These are phyloP conservation scores for Flaveria linearis DNA, from an alignment of 129 eudicot species.

Conservation along the genomic window DNA sequence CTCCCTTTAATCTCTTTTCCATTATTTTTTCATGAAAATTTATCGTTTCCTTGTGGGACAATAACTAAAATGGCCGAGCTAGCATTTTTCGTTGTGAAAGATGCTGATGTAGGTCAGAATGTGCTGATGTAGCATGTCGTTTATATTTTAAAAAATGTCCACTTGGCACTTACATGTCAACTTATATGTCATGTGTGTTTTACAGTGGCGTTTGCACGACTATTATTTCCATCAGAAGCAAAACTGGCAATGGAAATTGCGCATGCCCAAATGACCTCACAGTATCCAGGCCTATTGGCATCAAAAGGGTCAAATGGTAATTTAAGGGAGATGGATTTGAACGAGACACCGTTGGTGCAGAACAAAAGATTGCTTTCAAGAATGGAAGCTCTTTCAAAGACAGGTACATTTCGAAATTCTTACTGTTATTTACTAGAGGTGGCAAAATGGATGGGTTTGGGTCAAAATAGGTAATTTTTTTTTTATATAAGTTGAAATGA, in stretches of 20 bases:
- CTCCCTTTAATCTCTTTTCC: neutral
- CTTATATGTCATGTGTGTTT: slow-evolving; percentile 4
- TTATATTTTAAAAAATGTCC: neutral
- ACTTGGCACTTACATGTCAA: neutral
- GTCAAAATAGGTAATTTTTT: neutral
- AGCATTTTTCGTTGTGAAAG: neutral
- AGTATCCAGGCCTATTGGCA: slow-evolving; percentile 57
- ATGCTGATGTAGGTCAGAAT: neutral
- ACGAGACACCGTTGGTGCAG: slow-evolving; percentile 62
- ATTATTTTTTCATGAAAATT: neutral
- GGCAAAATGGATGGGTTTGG: neutral
- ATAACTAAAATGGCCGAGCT: neutral
- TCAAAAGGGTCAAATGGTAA: slow-evolving; percentile 58
- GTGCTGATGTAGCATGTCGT: neutral
- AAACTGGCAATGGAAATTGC: slow-evolving; percentile 83
- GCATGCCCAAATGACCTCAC: slow-evolving; percentile 57
- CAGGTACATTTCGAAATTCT: slow-evolving; percentile 45
- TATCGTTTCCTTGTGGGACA: neutral
- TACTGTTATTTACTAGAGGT: neutral
- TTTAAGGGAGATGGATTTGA: slow-evolving; percentile 63
- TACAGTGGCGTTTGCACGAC: slow-evolving; percentile 78
- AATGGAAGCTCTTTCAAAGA: slow-evolving; percentile 60
- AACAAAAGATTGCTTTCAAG: slow-evolving; percentile 54
- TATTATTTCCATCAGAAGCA: slow-evolving; percentile 79
- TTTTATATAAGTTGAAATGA: too few relatives aligned